phyloP scores from a whole-genome alignment of 306 rosid genomes.

The Chamaecrista fasciculata region DNA sequence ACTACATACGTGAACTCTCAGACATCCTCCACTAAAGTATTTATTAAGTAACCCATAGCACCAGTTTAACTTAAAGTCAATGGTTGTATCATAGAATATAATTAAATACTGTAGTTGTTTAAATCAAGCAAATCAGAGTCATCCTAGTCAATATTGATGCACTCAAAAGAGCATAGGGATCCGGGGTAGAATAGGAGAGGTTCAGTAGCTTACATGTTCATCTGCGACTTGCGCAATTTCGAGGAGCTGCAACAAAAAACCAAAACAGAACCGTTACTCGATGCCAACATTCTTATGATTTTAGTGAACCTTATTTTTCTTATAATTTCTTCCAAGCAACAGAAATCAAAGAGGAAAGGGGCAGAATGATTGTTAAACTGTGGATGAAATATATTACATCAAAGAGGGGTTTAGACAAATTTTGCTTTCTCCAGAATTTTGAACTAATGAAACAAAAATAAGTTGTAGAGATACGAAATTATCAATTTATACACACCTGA shows the following conservation, averaged over 20 bases:
- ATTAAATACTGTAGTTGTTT: no score
- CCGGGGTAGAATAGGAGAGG: slow-evolving; percentile 19
- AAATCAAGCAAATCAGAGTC: slow-evolving; percentile 4
- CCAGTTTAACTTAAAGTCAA: slow-evolving; percentile 3
- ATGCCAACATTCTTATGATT: slow-evolving; percentile 3
- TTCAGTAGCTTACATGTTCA: slow-evolving; percentile 70
- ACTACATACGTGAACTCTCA: not conserved
- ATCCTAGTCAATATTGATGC: not conserved
- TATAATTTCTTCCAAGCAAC: not conserved
- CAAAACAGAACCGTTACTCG: slow-evolving; percentile 24
- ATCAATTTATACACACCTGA: slow-evolving; percentile 49
- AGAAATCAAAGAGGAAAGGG: slow-evolving; percentile 3
- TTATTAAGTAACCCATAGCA: not conserved
- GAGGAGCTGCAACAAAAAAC: slow-evolving; percentile 71
- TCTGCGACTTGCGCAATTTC: slow-evolving; percentile 99
- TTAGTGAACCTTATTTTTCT: not conserved
- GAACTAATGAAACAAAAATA: slow-evolving; percentile 1
- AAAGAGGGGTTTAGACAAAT: not conserved
- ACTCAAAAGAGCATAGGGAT: not conserved
- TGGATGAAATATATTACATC: not conserved
- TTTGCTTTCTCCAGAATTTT: not conserved
- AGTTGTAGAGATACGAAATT: not conserved
- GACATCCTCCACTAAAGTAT: not conserved
- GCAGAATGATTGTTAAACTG: not conserved
- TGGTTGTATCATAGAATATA: not conserved